Evolutionary conservation across 208 protist species (phyloP).

Genomic region (Leishmania guyanensis): DNA sequence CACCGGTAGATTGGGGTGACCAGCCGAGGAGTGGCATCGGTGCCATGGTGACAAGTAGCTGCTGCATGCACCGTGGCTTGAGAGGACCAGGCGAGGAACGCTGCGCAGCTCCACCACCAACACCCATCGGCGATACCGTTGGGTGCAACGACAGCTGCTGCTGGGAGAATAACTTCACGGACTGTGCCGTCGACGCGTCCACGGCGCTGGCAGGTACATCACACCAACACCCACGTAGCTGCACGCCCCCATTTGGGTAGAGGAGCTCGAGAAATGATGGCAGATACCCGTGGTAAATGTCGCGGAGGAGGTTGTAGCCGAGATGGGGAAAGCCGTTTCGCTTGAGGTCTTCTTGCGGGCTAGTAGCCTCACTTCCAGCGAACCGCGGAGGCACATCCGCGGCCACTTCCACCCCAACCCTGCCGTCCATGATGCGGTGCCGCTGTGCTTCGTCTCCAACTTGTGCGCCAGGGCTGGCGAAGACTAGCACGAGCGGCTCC

Average conservation of each 20-base stretch:
- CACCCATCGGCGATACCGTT: neutral
- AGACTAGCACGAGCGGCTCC: slow-evolving; percentile 7
- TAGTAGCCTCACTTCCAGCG: neutral
- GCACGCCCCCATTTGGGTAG: slow-evolving; percentile 50
- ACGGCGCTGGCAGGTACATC: neutral
- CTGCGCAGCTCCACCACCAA: neutral
- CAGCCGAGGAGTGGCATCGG: neutral
- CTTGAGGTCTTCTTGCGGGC: neutral
- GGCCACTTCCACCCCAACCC: neutral
- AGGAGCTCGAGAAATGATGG: slow-evolving; percentile 39
- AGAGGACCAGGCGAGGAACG: neutral
- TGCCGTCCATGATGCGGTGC: neutral
- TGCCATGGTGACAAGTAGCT: neutral
- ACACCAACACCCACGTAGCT: slow-evolving; percentile 46
- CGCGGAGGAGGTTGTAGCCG: slow-evolving; percentile 28
- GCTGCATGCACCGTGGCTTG: neutral
- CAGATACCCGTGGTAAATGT: slow-evolving; percentile 56
- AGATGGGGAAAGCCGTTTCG: neutral
- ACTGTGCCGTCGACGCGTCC: neutral
- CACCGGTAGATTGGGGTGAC: neutral
- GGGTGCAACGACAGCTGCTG: neutral
- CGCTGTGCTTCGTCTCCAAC: neutral
- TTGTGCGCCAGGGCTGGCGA: neutral
- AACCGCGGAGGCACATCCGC: neutral
- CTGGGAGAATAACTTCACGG: neutral